Conservation (phyloP, 805 yeast genomes). For the Saturnispora serradocipensis region DNA sequence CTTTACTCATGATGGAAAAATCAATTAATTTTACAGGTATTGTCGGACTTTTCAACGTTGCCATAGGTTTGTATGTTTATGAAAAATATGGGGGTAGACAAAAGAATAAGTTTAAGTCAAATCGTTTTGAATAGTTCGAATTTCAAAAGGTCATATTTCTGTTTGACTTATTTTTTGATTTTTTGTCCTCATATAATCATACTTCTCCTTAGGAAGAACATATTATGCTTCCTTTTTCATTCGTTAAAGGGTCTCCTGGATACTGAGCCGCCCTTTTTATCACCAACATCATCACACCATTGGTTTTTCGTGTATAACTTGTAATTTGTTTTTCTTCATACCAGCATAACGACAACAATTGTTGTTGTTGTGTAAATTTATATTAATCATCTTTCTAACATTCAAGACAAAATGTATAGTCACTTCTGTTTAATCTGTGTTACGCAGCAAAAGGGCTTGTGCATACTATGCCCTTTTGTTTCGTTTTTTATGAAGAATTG, state of each 20-base stretch:
- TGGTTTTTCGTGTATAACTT: background rate
- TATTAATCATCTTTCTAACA: too few relatives aligned
- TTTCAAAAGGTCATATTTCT: background rate
- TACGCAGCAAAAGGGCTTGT: too few relatives aligned
- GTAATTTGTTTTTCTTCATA: background rate
- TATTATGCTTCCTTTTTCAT: background rate
- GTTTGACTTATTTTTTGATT: background rate
- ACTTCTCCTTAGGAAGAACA: background rate
- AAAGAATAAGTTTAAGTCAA: conserved; percentile 15
- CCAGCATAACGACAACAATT: background rate
- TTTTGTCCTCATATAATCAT: background rate
- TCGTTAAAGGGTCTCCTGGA: background rate
- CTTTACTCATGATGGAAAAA: conserved; percentile 57
- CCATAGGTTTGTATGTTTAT: conserved; percentile 50
- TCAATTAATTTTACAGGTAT: conserved; percentile 37
- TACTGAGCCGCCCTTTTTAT: background rate
- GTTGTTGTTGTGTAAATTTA: background rate
- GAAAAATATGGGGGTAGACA: conserved; percentile 44
- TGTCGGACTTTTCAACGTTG: conserved; percentile 43
- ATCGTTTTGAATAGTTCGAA: conserved; percentile 8
- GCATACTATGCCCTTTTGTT: too few relatives aligned
- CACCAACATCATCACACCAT: background rate
- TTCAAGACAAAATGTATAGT: background rate
- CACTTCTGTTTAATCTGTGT: too few relatives aligned
- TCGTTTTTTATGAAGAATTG: too few relatives aligned